Conservation (phyloP, 768 basidiomycete species). For the Arthromyces matolae region DNA sequence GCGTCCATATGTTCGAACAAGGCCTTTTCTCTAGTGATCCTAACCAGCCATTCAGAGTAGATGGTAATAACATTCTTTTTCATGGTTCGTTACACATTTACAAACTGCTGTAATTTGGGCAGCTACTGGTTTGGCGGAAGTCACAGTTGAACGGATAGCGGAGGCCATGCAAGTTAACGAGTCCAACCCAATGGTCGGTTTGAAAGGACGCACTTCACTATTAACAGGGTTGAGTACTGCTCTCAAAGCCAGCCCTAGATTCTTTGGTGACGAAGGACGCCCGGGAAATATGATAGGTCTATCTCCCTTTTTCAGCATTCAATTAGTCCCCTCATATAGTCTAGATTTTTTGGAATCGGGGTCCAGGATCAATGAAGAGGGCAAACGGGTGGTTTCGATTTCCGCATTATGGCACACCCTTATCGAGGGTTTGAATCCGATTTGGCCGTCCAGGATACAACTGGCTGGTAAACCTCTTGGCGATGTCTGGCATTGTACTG, state of each 20-base stretch:
- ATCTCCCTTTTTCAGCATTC: conserved; percentile 10
- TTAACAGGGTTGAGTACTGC: conserved; percentile 72
- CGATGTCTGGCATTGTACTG: conserved; percentile 89
- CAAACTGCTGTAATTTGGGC: background rate
- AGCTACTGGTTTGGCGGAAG: conserved; percentile 68
- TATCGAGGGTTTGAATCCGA: conserved; percentile 76
- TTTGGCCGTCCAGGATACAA: conserved; percentile 82
- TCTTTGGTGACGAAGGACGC: conserved; percentile 71
- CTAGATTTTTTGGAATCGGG: conserved; percentile 67
- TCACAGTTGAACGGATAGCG: conserved; percentile 59
- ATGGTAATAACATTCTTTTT: conserved; percentile 59
- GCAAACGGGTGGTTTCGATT: conserved; percentile 56
- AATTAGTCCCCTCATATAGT: background rate
- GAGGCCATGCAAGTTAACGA: conserved; percentile 75
- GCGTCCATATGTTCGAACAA: conserved; percentile 80
- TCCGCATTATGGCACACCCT: conserved; percentile 78
- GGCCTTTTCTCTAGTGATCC: conserved; percentile 77
- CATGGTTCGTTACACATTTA: background rate
- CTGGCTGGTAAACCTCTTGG: conserved; percentile 74
- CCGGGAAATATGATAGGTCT: conserved; percentile 82
- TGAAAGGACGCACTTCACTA: conserved; percentile 80
- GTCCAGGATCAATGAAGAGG: conserved; percentile 37
- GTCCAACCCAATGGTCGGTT: conserved; percentile 83
- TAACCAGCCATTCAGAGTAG: conserved; percentile 66
- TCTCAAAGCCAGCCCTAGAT: conserved; percentile 56